phyloP scores from a whole-genome alignment of 208 protist species.

The Wallacemonas collosoma region DNA sequence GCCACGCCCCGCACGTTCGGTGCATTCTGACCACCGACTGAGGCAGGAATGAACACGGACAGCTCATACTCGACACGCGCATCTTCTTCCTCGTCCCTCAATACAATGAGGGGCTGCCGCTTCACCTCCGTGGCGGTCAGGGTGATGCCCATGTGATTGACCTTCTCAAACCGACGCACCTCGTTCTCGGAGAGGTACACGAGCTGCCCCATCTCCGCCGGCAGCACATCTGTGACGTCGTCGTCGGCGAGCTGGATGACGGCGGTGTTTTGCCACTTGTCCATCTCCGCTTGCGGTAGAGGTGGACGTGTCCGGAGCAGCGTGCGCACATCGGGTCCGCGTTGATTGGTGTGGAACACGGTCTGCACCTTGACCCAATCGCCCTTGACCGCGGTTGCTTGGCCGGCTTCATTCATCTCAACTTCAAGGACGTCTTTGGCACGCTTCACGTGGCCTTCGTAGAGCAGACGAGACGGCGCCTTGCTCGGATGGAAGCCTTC shows the following conservation, averaged over 20 bases:
- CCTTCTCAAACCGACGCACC: constrained; percentile 77
- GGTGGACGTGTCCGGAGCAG: constrained; percentile 77
- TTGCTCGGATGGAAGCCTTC: constrained; percentile 60
- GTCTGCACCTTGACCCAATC: constrained; percentile 87
- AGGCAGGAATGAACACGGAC: constrained; percentile 58
- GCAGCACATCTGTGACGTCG: constrained; percentile 83
- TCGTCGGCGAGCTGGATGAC: constrained; percentile 76
- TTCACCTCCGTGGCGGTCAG: constrained; percentile 67
- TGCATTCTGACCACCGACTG: constrained; percentile 37
- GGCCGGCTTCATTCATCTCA: constrained; percentile 66
- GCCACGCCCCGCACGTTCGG: constrained; percentile 75
- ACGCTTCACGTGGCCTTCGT: constrained; percentile 79
- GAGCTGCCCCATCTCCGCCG: constrained; percentile 86
- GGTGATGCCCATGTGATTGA: constrained; percentile 59
- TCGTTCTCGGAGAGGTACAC: constrained; percentile 90
- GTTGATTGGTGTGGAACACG: constrained; percentile 61
- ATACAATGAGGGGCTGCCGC: constrained; percentile 88
- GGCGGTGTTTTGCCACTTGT: constrained; percentile 49
- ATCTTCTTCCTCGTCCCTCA: constrained; percentile 88
- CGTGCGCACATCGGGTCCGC: constrained; percentile 68
- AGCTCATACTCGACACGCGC: constrained; percentile 79
- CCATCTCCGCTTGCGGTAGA: constrained; percentile 56
- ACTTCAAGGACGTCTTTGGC: constrained; percentile 67
- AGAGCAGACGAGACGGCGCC: constrained; percentile 41
- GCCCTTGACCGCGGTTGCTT: constrained; percentile 58